These are phyloP conservation scores for Amaranthus hypochondriacus DNA, from an alignment of 148 eudicot genomes.

Conservation along the genomic window DNA sequence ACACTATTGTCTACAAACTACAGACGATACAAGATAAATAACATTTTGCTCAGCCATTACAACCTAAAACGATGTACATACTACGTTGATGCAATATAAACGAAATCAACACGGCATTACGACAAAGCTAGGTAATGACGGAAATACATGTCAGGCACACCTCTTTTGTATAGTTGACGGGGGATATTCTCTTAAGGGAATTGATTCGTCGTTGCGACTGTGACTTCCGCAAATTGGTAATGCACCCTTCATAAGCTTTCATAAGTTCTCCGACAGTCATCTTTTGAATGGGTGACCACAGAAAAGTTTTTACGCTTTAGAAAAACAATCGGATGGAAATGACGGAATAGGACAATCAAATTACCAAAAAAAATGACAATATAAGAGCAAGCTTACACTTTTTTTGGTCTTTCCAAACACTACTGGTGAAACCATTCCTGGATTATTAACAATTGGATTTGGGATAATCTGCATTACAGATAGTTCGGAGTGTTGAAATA, in stretches of 20 bases:
- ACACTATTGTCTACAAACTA: background rate
- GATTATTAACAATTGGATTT: constrained; percentile 26
- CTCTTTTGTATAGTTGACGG: constrained; percentile 93
- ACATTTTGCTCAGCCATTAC: background rate
- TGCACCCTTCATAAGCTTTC: constrained; percentile 65
- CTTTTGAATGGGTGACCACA: constrained; percentile 24
- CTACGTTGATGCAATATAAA: no score
- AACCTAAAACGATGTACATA: no score
- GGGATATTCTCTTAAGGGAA: constrained; percentile 63
- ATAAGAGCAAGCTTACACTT: constrained; percentile 39
- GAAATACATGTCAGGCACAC: constrained; percentile 26
- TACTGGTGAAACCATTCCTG: constrained; percentile 29
- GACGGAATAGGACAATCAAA: background rate
- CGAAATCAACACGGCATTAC: no score
- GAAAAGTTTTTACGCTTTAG: background rate
- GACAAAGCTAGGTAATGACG: no score
- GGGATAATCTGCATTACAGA: constrained; percentile 41
- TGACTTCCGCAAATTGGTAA: constrained; percentile 48
- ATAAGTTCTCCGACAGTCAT: constrained; percentile 65
- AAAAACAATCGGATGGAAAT: constrained; percentile 1
- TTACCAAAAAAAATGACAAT: background rate
- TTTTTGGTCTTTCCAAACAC: constrained; percentile 27
- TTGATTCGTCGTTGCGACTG: constrained; percentile 51
- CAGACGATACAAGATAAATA: background rate
- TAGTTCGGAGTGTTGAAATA: constrained; percentile 17